A percentile compares a stretch with the other conserved stretches of the same genome.
phyloP scores from a whole-genome alignment of 257 asterid species.

The Solanum lycopersicoides region DNA sequence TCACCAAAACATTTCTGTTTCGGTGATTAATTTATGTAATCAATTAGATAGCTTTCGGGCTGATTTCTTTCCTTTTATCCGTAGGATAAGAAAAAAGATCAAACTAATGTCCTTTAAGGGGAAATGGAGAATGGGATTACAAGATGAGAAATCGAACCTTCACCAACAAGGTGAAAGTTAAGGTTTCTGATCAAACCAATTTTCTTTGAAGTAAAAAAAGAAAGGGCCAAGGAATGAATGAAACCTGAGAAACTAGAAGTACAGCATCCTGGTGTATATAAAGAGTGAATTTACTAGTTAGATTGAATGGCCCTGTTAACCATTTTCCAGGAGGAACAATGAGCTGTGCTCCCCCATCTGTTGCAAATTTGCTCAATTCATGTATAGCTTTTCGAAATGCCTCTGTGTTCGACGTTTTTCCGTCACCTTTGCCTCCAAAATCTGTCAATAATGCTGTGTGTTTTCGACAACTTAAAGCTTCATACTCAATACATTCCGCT shows the following conservation, averaged over 20 bases:
- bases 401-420: background rate
- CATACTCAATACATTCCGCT: background rate
- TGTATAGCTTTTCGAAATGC: background rate
- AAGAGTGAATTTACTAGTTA: conserved; percentile 57
- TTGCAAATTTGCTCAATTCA: background rate
- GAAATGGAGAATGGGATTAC: background rate
- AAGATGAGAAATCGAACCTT: background rate
- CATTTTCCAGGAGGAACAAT: conserved; percentile 62
- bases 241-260: conserved; percentile 51
- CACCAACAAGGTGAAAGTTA: background rate
- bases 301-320: conserved; percentile 54
- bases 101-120: background rate
- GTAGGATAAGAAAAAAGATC: background rate
- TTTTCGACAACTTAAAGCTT: background rate
- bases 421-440: background rate
- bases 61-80: background rate
- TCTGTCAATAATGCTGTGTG: conserved; percentile 1
- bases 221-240: background rate
- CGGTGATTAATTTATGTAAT: background rate
- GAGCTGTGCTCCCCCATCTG: conserved; percentile 26
- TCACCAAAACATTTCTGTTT: background rate
- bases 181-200: background rate
- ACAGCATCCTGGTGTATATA: conserved; percentile 44
- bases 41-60: background rate
- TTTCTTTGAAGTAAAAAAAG: background rate